A percentile compares a stretch with the other conserved stretches of the same genome.
These are phyloP conservation scores for Dalechampia spathulata DNA, from an alignment of 441 rosid genomes.

Conservation along the genomic window DNA sequence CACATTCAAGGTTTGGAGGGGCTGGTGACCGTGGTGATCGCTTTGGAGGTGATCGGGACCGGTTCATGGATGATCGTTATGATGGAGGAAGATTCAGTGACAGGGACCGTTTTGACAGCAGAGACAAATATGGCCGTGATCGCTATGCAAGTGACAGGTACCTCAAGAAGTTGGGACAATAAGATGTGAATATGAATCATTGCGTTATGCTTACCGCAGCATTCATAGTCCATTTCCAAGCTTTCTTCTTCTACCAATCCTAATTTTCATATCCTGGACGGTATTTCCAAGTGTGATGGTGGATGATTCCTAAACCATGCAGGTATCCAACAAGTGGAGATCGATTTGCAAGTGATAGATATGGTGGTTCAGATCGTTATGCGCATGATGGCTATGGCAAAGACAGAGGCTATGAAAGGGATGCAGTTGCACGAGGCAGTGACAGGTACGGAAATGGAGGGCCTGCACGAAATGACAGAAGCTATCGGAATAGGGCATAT, in stretches of 20 bases:
- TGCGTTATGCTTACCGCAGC: too few relatives aligned
- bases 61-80: slow-evolving; percentile 72
- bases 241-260: too few relatives aligned
- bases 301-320: slow-evolving; percentile 19
- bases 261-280: too few relatives aligned
- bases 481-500: slow-evolving; percentile 57
- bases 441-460: slow-evolving; percentile 76
- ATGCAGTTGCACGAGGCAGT: slow-evolving; percentile 42
- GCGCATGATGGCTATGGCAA: slow-evolving; percentile 63
- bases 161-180: background rate
- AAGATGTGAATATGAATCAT: too few relatives aligned
- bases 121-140: slow-evolving; percentile 70
- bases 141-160: slow-evolving; percentile 76
- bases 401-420: slow-evolving; percentile 72
- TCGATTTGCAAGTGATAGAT: slow-evolving; percentile 60
- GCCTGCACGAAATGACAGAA: slow-evolving; percentile 52
- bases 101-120: slow-evolving; percentile 69
- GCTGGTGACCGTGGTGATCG: slow-evolving; percentile 65
- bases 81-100: slow-evolving; percentile 79
- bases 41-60: slow-evolving; percentile 67
- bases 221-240: too few relatives aligned
- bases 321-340: slow-evolving; percentile 75
- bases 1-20: slow-evolving; percentile 73
- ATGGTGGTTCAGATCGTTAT: slow-evolving; percentile 73
- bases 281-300: too few relatives aligned